phyloP scores from a whole-genome alignment of 78 protist species.

The Emiliania huxleyi region DNA sequence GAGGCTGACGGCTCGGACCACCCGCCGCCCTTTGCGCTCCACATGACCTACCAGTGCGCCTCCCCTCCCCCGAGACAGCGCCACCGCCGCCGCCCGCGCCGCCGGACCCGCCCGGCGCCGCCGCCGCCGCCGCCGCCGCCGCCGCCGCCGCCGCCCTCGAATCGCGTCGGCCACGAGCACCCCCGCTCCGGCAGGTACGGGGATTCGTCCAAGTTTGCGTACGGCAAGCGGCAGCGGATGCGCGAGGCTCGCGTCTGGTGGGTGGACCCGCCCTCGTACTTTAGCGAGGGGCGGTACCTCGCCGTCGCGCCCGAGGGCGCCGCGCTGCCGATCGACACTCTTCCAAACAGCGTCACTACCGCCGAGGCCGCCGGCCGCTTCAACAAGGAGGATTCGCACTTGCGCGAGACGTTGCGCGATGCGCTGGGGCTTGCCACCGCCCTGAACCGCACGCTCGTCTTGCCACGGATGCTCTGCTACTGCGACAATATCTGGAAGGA shows the following conservation, averaged over 20 bases:
- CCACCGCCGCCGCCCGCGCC: too few relatives aligned
- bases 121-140: too few relatives aligned
- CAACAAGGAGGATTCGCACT: not conserved
- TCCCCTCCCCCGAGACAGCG: too few relatives aligned
- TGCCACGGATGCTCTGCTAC: constrained; percentile 4
- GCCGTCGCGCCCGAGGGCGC: constrained; percentile 1
- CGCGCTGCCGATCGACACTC: not conserved
- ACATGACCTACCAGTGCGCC: constrained; percentile 17
- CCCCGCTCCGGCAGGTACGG: too few relatives aligned
- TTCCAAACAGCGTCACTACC: not conserved
- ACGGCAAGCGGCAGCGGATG: constrained; percentile 29
- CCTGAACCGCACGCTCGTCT: not conserved
- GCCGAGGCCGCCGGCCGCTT: constrained; percentile 3
- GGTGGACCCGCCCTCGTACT: constrained; percentile 16
- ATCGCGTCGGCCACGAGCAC: too few relatives aligned
- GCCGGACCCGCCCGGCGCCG: too few relatives aligned
- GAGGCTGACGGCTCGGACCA: not conserved
- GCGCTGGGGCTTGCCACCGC: not conserved
- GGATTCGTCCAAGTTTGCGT: not conserved
- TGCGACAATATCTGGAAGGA: constrained; percentile 20
- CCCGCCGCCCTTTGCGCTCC: not conserved
- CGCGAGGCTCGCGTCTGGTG: not conserved
- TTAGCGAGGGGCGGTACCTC: not conserved
- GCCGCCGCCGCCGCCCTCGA: too few relatives aligned
- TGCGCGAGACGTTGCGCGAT: not conserved